Evolutionary conservation across 257 asterid species (phyloP).

Genomic region (Mitragyna speciosa): DNA sequence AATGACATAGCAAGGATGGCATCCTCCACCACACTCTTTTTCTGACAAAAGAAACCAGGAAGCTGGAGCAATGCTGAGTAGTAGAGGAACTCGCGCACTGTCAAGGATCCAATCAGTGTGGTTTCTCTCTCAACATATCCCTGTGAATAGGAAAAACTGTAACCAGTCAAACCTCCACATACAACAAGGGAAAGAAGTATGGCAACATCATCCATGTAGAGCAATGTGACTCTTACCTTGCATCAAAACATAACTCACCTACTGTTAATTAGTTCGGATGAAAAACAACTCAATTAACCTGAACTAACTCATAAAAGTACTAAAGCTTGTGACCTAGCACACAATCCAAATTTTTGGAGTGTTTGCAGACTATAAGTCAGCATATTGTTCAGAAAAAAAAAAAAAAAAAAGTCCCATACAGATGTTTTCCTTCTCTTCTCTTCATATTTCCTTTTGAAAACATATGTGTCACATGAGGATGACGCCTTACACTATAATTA

Average conservation of each 20-base stretch:
- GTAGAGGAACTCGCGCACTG: conserved; percentile 98
- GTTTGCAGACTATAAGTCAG: background rate
- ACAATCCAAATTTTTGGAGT: background rate
- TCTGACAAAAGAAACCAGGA: conserved; percentile 76
- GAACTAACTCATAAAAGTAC: background rate
- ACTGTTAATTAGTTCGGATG: background rate
- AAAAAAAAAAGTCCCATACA: no score
- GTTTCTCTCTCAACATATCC: conserved; percentile 94
- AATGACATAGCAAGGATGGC: conserved; percentile 89
- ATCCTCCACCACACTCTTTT: conserved; percentile 82
- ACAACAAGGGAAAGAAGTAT: background rate
- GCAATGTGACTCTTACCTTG: background rate
- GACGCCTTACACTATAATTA: background rate
- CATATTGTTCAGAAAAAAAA: background rate
- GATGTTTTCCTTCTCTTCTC: no score
- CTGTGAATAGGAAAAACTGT: conserved; percentile 38
- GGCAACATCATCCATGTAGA: background rate
- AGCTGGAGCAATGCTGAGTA: conserved; percentile 97
- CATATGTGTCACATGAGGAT: background rate
- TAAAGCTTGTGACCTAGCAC: background rate
- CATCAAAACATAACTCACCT: background rate
- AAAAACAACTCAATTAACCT: no score
- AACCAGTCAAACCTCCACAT: conserved; percentile 22
- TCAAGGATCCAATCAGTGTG: conserved; percentile 83
- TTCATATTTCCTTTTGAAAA: background rate